These are phyloP conservation scores for Hydrangea macrophylla DNA, from an alignment of 148 eudicot genomes.

Conservation along the genomic window DNA sequence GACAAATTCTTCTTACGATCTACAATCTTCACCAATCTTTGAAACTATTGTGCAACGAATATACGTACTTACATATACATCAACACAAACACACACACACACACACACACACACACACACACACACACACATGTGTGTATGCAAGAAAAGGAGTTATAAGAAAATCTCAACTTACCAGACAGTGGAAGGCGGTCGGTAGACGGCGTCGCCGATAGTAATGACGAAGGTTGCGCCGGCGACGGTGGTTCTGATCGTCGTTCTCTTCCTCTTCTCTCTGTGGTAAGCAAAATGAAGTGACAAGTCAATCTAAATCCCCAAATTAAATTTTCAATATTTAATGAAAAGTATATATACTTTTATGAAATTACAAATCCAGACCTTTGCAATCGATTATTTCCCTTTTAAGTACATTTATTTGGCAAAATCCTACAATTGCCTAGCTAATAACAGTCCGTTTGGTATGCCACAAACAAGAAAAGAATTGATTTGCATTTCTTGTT, in stretches of 20 bases:
- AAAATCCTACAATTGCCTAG: too few relatives aligned
- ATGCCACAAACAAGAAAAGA: too few relatives aligned
- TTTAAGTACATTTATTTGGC: too few relatives aligned
- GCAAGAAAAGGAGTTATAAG: not conserved
- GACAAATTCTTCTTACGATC: slow-evolving; percentile 4
- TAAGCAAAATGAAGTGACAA: too few relatives aligned
- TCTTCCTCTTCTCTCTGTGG: not conserved
- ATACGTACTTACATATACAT: not conserved
- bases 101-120: not conserved
- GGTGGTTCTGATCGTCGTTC: not conserved
- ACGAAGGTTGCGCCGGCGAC: not conserved
- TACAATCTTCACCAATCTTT: not conserved
- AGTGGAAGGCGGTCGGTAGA: not conserved
- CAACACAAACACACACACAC: not conserved
- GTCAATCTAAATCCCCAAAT: too few relatives aligned
- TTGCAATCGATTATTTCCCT: too few relatives aligned
- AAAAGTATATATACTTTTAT: too few relatives aligned
- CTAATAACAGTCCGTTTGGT: too few relatives aligned
- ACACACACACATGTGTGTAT: not conserved
- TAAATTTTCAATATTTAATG: too few relatives aligned
- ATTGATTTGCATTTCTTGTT: too few relatives aligned
- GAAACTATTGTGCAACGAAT: not conserved
- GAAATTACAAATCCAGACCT: too few relatives aligned
- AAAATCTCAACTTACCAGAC: not conserved
- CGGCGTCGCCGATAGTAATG: not conserved